Evolutionary conservation across 805 yeast genomes (phyloP), one percentile per base, ranked within the genome.

Genomic region (Metschnikowia hibisci): DNA sequence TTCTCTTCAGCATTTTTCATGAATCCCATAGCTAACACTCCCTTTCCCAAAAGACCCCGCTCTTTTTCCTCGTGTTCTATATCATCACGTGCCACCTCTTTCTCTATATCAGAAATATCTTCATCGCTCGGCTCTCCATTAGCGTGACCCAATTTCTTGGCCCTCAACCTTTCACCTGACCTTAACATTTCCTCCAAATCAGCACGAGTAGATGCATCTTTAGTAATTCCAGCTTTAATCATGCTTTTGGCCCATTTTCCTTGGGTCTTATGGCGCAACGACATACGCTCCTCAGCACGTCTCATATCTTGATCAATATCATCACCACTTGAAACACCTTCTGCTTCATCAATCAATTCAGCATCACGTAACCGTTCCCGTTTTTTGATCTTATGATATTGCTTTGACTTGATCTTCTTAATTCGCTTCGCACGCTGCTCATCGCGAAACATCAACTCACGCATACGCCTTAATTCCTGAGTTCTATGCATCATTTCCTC

Each of bases 391-490:
- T 85, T 84, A 55, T 87, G 86, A 65, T 82, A 93, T 1, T 88
- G 76, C 65, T 91, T 93, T 30, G 96, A 88, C 64, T 93, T 93
- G 64, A 93, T 93, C 69, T 91, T 93, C 71, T 91, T 91, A 57
- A 93, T 75, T 55, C 99, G 78, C 64, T 80, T 89, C 8, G 98
- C 90, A 57, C 87, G 83, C 58, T 82, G 78, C 68, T 91, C 97
- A 56, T 91, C 97, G 56, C 98, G 77, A 69, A 89, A 93, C 96
- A 91, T 87, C 50, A 91, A 76, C 60, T 93, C 99, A 51, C 99
- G 78, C 96, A 89, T 88, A 57, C 85, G 66, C 53, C 98, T 78
- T 53, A 91, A 73, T 64, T 91, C 96, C 46, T 80, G 78, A 6
- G 93, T 83, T 46, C 95, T 76, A 60, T 81, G 37, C 43, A 71